Conservation (phyloP, 768 basidiomycete genomes). For the Leccinum disarticulatum region DNA sequence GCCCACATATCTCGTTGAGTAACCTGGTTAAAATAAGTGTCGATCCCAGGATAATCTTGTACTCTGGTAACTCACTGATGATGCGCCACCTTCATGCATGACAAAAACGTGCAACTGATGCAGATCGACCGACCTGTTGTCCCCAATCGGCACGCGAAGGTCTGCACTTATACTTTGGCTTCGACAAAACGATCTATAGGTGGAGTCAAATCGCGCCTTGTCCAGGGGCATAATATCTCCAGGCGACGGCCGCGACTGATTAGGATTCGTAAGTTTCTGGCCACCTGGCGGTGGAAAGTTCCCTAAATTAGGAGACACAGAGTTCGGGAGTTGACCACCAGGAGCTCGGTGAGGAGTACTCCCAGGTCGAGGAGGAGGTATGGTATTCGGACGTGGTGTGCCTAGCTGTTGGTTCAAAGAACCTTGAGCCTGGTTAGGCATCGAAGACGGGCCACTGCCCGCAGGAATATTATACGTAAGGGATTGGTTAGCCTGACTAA, state of each 20-base stretch:
- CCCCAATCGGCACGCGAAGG: slow-evolving; percentile 44
- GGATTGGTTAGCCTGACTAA: slow-evolving; percentile 16
- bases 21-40: slow-evolving; percentile 40
- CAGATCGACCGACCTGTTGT: slow-evolving; percentile 58
- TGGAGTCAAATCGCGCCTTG: slow-evolving; percentile 50
- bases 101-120: slow-evolving; percentile 58
- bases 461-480: slow-evolving; percentile 23
- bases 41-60: slow-evolving; percentile 5
- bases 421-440: slow-evolving; percentile 22
- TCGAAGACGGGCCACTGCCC: slow-evolving; percentile 17
- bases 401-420: slow-evolving; percentile 30
- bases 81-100: slow-evolving; percentile 54
- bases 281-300: slow-evolving; percentile 23
- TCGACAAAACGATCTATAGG: slow-evolving; percentile 49
- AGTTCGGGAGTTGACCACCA: slow-evolving; percentile 29
- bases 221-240: slow-evolving; percentile 41
- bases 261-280: slow-evolving; percentile 25
- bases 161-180: slow-evolving; percentile 43
- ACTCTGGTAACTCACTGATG: slow-evolving; percentile 39
- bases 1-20: slow-evolving; percentile 58
- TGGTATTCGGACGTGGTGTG: slow-evolving; percentile 29
- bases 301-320: slow-evolving; percentile 36
- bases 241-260: slow-evolving; percentile 15
- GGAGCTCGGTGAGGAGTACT: slow-evolving; percentile 39
- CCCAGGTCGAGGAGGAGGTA: slow-evolving; percentile 40